A percentile compares a stretch with the other conserved stretches of the same genome.
These are phyloP conservation scores for Chondrostereum purpureum DNA, from an alignment of 1,284 basidiomycete species.

Conservation along the genomic window DNA sequence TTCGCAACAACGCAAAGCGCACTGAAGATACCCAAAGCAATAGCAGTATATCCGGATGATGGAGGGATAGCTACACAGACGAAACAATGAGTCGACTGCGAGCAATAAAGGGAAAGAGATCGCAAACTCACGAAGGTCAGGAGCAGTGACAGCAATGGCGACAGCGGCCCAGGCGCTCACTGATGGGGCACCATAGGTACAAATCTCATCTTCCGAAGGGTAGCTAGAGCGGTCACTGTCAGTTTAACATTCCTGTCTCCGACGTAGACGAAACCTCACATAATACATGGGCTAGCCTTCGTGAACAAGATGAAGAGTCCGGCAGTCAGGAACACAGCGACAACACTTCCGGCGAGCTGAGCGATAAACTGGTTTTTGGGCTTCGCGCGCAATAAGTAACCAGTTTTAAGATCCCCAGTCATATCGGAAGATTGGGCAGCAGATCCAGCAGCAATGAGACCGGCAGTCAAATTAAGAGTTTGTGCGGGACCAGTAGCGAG, in stretches of 20 bases:
- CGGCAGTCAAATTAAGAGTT: constrained; percentile 53
- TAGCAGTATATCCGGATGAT: constrained; percentile 60
- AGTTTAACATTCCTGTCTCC: constrained; percentile 6
- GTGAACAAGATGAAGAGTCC: constrained; percentile 61
- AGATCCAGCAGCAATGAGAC: constrained; percentile 52
- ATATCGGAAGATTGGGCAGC: constrained; percentile 62
- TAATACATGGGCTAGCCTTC: constrained; percentile 62
- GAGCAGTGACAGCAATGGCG: constrained; percentile 45
- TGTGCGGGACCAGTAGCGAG: constrained; percentile 32
- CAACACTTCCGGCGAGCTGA: constrained; percentile 49
- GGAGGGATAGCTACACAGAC: constrained; percentile 38
- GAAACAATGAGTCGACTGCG: neutral
- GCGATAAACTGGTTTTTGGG: constrained; percentile 64
- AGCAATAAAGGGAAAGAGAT: neutral
- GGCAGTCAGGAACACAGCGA: constrained; percentile 50
- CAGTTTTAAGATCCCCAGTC: constrained; percentile 70
- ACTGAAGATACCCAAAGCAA: constrained; percentile 44
- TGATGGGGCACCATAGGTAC: constrained; percentile 54
- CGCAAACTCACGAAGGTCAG: constrained; percentile 35
- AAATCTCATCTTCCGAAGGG: constrained; percentile 25
- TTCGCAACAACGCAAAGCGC: constrained; percentile 43
- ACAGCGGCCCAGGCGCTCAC: constrained; percentile 62
- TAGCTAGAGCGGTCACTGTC: constrained; percentile 16
- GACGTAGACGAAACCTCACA: constrained; percentile 24
- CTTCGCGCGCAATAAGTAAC: constrained; percentile 61